Evolutionary conservation across 805 yeast genomes (phyloP).

Genomic region (Wickerhamiella vanderwaltii): DNA sequence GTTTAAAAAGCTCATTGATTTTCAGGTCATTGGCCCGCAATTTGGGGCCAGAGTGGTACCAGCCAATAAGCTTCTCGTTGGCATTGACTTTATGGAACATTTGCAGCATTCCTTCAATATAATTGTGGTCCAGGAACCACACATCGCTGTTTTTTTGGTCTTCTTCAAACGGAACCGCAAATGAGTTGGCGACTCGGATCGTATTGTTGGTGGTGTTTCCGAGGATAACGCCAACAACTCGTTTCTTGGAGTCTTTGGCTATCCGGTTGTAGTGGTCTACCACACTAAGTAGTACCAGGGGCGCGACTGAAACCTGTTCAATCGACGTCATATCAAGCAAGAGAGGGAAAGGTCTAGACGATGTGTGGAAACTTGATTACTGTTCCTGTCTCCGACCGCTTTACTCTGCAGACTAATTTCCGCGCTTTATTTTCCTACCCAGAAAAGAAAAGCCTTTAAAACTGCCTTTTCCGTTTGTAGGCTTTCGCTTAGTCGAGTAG

Average conservation of each 20-base stretch:
- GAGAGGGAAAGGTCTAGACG: too few relatives aligned
- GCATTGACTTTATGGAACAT: slow-evolving; percentile 98
- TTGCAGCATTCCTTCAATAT: slow-evolving; percentile 89
- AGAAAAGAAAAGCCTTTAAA: too few relatives aligned
- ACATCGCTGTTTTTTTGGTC: slow-evolving; percentile 83
- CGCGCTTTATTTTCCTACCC: too few relatives aligned
- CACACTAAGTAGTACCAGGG: slow-evolving; percentile 82
- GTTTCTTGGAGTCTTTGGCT: slow-evolving; percentile 56
- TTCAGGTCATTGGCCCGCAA: slow-evolving; percentile 76
- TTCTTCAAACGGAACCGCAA: slow-evolving; percentile 97
- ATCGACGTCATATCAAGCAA: too few relatives aligned
- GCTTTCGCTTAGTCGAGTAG: too few relatives aligned
- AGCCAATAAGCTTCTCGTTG: slow-evolving; percentile 90
- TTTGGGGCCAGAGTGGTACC: slow-evolving; percentile 98
- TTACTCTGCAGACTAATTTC: too few relatives aligned
- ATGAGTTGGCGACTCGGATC: slow-evolving; percentile 76
- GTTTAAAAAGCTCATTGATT: slow-evolving; percentile 81
- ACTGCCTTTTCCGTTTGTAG: too few relatives aligned
- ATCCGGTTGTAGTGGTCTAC: slow-evolving; percentile 92
- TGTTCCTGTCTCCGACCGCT: too few relatives aligned
- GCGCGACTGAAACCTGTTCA: slow-evolving; percentile 73
- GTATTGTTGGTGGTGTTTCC: slow-evolving; percentile 55
- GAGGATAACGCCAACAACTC: slow-evolving; percentile 88
- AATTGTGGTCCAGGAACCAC: slow-evolving; percentile 96
- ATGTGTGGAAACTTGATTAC: too few relatives aligned